A percentile compares a stretch with the other conserved stretches of the same genome.
Evolutionary conservation across 2,329 filamentous ascomycete genomes (phyloP).

Genomic region (Scolecobasidium constrictum): DNA sequence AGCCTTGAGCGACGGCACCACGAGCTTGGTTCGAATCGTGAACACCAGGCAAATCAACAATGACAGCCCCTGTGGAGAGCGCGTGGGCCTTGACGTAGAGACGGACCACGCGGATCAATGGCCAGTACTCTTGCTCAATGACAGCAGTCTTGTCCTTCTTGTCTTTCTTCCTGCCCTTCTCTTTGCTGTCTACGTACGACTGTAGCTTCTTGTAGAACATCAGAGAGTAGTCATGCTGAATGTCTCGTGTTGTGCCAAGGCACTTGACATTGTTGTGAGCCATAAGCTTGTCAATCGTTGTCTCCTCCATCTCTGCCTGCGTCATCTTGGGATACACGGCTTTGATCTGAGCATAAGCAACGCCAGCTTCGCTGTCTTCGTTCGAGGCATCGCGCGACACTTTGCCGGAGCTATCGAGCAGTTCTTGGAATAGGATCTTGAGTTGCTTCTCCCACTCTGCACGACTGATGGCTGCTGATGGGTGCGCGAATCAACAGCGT

Average conservation of each 20-base stretch:
- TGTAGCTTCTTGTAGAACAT: conserved; percentile 5
- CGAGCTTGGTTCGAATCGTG: conserved; percentile 51
- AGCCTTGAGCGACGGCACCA: conserved; percentile 44
- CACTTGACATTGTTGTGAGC: neutral
- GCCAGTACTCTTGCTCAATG: conserved; percentile 43
- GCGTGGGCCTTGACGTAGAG: conserved; percentile 40
- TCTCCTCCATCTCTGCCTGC: neutral
- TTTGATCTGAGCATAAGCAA: conserved; percentile 4
- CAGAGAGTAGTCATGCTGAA: neutral
- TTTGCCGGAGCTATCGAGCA: neutral
- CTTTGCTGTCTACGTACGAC: neutral
- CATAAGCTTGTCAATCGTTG: too few species aligned
- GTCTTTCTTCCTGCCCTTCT: neutral
- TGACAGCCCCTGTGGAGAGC: conserved; percentile 42
- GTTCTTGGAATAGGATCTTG: neutral
- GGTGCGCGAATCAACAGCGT: too few species aligned
- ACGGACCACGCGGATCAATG: conserved; percentile 43
- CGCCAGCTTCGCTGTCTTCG: conserved; percentile 1
- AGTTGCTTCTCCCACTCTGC: conserved; percentile 2
- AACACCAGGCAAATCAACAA: conserved; percentile 48
- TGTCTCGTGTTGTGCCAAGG: neutral
- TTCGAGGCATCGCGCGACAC: neutral
- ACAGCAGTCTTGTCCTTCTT: too few species aligned
- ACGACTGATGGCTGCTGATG: too few species aligned
- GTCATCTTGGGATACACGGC: conserved; percentile 2